phyloP scores from a whole-genome alignment of 2,329 filamentous ascomycete species.

The Cercospora berteroae region DNA sequence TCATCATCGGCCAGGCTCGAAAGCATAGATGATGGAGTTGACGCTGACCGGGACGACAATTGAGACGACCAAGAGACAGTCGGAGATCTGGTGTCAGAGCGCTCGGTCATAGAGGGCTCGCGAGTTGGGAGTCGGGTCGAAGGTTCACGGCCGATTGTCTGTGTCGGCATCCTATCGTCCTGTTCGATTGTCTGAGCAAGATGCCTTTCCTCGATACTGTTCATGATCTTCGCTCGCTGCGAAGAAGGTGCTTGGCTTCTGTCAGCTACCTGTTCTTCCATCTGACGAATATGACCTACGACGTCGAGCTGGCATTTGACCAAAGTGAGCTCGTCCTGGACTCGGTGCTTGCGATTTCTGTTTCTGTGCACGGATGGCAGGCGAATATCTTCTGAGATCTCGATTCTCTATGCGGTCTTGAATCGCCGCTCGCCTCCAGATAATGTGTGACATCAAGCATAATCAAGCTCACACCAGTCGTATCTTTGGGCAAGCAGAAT shows the following conservation, averaged over 20 bases:
- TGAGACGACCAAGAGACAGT: not conserved
- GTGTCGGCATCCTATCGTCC: not conserved
- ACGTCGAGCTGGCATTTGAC: not conserved
- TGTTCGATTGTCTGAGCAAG: not conserved
- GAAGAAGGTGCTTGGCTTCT: not conserved
- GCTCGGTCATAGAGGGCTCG: not conserved
- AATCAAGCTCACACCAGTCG: not conserved
- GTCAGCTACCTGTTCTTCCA: not conserved
- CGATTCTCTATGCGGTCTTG: not conserved
- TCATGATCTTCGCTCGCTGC: not conserved
- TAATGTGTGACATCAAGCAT: not conserved
- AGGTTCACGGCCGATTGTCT: not conserved
- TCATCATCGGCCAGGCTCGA: not conserved
- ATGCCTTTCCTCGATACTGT: not conserved
- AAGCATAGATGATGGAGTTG: not conserved
- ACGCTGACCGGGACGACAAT: not conserved
- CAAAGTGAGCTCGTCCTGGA: not conserved
- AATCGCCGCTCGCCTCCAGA: not conserved
- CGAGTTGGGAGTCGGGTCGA: not conserved
- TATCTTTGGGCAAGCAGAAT: not conserved
- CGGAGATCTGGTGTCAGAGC: not conserved
- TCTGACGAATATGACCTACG: not conserved
- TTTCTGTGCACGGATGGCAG: not conserved
- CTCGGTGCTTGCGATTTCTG: not conserved
- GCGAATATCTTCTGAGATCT: not conserved